Evolutionary conservation across 2,329 filamentous ascomycete genomes (phyloP), one percentile per base, ranked within the genome.

Genomic region (Penicillium sp.): DNA sequence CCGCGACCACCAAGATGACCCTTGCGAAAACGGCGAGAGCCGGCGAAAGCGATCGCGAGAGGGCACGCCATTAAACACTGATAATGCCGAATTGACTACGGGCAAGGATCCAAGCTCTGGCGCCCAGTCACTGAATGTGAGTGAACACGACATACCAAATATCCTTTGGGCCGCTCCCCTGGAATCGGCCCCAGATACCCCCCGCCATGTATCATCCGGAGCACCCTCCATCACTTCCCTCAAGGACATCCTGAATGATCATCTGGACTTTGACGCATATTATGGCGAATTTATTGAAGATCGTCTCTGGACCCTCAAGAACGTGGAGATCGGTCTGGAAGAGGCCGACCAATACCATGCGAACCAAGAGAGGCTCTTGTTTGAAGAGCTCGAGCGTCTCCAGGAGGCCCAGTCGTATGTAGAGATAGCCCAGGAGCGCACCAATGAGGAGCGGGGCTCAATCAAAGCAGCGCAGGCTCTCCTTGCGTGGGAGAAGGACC

Each of bases 21-120:
- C 58, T 14, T 68, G 68, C 37, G 65, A 70, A 19, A 68, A 69
- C 16, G 67, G 68, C 24, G 68, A 71, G 21, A 61, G 67, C 52
- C 65, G 72, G 56, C 72, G 73, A 60, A 79, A 79, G 63, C 70
- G 78, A 58, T 79, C 78, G 29, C 75, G 76, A 56, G 76, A 79
- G 54, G 66, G 71, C 35, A 74, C 70, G 42, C 69, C 70, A n/a
- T 72, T 52, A 13, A 39, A 52, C 13, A 37, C 35, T 5, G 52
- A 51, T n/a, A 39, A 52, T 37, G 11, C 49, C 22, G 54, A 64
- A 52, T 29, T 45, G 19, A 46, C 55, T 21, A 61, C 61, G 24
- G 49, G 53, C 45, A 50, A 48, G 48, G 44, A 48, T 42, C 29
- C 47, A 54, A 54, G 24, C 22, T 29, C 52, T 43, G 45, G 47